Evolutionary conservation across 2,329 filamentous ascomycete species (phyloP), one percentile per base, ranked within the genome.

Genomic region (Fusarium pseudoanthophilum): DNA sequence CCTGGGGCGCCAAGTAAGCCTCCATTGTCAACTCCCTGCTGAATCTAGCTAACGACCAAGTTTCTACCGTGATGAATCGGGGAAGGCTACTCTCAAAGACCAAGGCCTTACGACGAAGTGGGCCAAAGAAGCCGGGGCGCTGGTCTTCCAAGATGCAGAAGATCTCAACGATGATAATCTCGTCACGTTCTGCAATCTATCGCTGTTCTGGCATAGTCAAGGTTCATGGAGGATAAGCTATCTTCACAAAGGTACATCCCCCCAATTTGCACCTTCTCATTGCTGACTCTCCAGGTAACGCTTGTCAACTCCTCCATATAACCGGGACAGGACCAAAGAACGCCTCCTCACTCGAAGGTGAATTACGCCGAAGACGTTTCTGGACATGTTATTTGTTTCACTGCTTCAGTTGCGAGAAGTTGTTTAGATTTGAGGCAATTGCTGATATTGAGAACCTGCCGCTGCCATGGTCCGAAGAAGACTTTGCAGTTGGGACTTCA

Each of bases 131-230:
- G 74, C 74, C 3, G 64, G 74, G 2, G 16, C 11, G 9, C 37
- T 73, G 0, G 74, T 73, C 2, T 69, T 76, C 0, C 69, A 73
- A 21, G 64, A 76, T 0, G 69, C 39, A 0, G 72, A 76, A 34
- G 62, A 73, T 0, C 69, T 76, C 0, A 13, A 32, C 0, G 62
- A 76, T 2, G 67, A 76, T 28, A 76, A 72, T 7, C n/a, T 76
- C 1, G 67, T 72, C 3, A 73, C 74, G 0, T 75, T 72, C 6
- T 73, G 49, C 28, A 76, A 73, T 7, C 48, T 76, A 20, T 57
- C 74, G 7, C 32, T 76, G 0, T 76, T 76, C 7, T 76, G 74
- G 74, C 66, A 76, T 14, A 76, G 74, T 5, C 69, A 76, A 7
- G 74, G 74, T 0, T 75, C 72, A 7, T 76, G 74, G 74, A 61